Base-by-base conservation (phyloP, 2,329 filamentous ascomycete genomes). In the Grosmannia clavigera region DNA sequence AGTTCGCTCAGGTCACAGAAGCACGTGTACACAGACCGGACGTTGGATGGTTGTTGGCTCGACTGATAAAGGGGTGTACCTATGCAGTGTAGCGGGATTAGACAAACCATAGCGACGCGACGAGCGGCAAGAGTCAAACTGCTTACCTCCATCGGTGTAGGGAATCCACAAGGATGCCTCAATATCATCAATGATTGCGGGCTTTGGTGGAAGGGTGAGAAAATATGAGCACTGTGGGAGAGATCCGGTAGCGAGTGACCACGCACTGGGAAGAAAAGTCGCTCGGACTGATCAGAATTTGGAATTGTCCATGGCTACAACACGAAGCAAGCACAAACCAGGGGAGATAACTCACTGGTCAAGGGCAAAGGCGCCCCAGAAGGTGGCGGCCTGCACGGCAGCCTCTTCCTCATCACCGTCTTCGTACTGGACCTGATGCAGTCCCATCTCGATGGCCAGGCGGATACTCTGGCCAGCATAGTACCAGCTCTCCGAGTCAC, bases 1-100 rank as follows among this genome's bases (percentile, higher is more conserved):
- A 90, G 79, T 70, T 90, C 86, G 63, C 85, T 88, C 57, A 91
- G 77, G 66, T 86, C 83, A 67, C 84, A 87, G 65, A 89, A 85
- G 64, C 85, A 82, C 69, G 82, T 84, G 68, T 83, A 85, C 6
- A 86, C 81, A 1, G 83, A 85, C 29, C 85, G 77, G 38, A 89
- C 84, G 62, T 88, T 86, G 3, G 81, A 86, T 0, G 83, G 81
- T 64, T 86, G 84, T 63, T 82, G 76, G 65, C 76, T 82, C 3
- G 80, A 80, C 57, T 76, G 75, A 62, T 82, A 78, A 22, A 82
- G 66, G 10, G 79, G 78, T 1, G 77, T 75, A 35, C 79, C 80
- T 82, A 25, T 10, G 31, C 22, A 25, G 22, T 14, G 33, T 5
- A 25, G 31, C 33, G 3, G 5, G 1, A 9, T 35, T 55, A 22